Conservation (phyloP, 202 grass and related monocot species). For the Dendrocalamus latiflorus region DNA sequence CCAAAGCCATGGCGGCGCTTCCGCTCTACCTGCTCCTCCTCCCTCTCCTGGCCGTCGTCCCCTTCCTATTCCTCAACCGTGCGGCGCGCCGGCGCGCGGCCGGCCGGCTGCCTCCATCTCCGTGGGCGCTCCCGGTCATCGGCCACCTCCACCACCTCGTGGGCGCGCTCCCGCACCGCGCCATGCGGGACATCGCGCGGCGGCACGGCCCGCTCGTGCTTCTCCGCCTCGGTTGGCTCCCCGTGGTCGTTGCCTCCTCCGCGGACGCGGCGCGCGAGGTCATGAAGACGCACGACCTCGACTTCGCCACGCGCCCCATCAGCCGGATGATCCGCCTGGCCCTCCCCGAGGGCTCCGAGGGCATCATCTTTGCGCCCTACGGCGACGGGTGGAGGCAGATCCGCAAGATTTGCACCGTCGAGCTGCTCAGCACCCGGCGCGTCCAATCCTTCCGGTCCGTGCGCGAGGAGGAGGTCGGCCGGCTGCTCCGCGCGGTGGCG, state of each 20-base stretch:
- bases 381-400: not conserved
- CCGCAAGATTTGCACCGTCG: not conserved
- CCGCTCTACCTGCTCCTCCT: too few relatives aligned
- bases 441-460: not conserved
- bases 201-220: conserved; percentile 50
- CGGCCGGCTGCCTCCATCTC: too few relatives aligned
- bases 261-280: conserved; percentile 30
- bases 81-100: too few relatives aligned
- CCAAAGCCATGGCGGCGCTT: too few relatives aligned
- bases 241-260: conserved; percentile 36
- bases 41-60: too few relatives aligned
- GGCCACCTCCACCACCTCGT: too few relatives aligned
- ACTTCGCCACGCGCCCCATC: not conserved
- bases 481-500: too few relatives aligned
- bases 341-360: not conserved
- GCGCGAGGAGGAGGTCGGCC: not conserved
- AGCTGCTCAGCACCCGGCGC: not conserved
- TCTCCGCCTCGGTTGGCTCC: conserved; percentile 30
- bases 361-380: not conserved
- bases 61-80: too few relatives aligned
- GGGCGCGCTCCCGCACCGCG: conserved; percentile 33
- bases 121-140: too few relatives aligned
- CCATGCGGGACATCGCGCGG: conserved; percentile 32
- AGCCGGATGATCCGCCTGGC: not conserved
- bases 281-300: not conserved